Evolutionary conservation across 1,284 basidiomycete genomes (phyloP), one percentile per base, ranked within the genome.

Genomic region (Dichomitus squalens): DNA sequence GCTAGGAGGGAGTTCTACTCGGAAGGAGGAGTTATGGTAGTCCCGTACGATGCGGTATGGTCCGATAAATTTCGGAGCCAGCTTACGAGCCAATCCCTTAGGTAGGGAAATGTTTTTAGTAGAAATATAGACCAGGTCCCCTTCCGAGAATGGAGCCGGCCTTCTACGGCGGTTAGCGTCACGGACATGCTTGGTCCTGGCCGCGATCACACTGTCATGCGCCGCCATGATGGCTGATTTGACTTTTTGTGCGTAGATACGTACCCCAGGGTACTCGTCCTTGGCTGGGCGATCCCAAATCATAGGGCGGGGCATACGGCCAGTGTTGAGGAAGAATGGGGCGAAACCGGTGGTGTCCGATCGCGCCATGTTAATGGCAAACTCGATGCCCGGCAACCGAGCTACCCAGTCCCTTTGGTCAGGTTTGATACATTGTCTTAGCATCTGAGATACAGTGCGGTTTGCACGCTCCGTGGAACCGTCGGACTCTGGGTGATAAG

Each of bases 111-210:
- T 12, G 11, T 46, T 46, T 25, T 46, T 40, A 9, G 38, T 40
- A 7, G 38, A 40, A 9, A 40, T 7, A 18, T 40, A 40, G 0
- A 72, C 70, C 1, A 73, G 41, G 52, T 75, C 73, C 0, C 67
- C 67, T 3, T 39, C 54, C 21, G 40, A 25, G 31, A 60, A 64
- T 11, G 40, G 40, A 2, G 59, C 49, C 2, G 40, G 49, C 1
- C 48, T 35, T 1, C 65, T 47, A 12, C 46, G 40, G 25, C 55
- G 33, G 47, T 70, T 68, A 0, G 66, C 61, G 2, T 62, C 34
- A 11, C 38, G 25, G 0, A 57, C 52, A 43, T 65, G 61, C 14
- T 18, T 39, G 1, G 64, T 55, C 2, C 63, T 53, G 7, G 53
- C 43, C 27, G 41, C 62, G 12, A 69, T 60, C 5, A 69, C 66